A percentile compares a stretch with the other conserved stretches of the same genome.
phyloP scores from a whole-genome alignment of 306 rosid species.

The Vachellia collinsii region DNA sequence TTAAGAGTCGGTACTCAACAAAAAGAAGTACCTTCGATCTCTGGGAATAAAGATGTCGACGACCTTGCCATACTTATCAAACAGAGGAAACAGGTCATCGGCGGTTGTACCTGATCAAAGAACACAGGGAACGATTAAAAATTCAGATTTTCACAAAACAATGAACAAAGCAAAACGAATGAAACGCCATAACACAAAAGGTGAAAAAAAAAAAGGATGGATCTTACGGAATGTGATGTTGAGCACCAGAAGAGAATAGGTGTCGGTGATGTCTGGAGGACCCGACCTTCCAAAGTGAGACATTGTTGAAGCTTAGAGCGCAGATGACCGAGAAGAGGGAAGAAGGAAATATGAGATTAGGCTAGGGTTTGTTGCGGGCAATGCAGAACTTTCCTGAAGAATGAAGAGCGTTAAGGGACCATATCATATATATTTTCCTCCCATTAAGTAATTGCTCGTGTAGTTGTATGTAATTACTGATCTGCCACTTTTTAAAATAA shows the following conservation, averaged over 20 bases:
- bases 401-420: background rate
- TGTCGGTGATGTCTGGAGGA: slow-evolving; percentile 88
- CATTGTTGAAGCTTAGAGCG: slow-evolving; percentile 42
- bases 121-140: background rate
- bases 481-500: background rate
- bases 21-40: slow-evolving; percentile 68
- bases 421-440: background rate
- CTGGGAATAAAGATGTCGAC: slow-evolving; percentile 93
- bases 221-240: slow-evolving; percentile 84
- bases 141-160: background rate
- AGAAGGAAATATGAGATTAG: background rate
- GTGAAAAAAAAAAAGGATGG: background rate
- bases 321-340: background rate
- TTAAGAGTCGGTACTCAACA: background rate
- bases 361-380: slow-evolving; percentile 32
- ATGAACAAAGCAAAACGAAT: background rate
- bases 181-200: background rate
- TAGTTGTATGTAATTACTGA: background rate
- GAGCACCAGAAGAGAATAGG: slow-evolving; percentile 94
- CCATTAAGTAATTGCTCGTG: background rate
- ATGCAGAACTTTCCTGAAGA: slow-evolving; percentile 36
- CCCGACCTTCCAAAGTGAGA: slow-evolving; percentile 93
- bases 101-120: slow-evolving; percentile 68
- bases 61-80: slow-evolving; percentile 88
- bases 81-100: slow-evolving; percentile 84